phyloP scores from a whole-genome alignment of 2,329 filamentous ascomycete species.

The Clarireedia hainanense region DNA sequence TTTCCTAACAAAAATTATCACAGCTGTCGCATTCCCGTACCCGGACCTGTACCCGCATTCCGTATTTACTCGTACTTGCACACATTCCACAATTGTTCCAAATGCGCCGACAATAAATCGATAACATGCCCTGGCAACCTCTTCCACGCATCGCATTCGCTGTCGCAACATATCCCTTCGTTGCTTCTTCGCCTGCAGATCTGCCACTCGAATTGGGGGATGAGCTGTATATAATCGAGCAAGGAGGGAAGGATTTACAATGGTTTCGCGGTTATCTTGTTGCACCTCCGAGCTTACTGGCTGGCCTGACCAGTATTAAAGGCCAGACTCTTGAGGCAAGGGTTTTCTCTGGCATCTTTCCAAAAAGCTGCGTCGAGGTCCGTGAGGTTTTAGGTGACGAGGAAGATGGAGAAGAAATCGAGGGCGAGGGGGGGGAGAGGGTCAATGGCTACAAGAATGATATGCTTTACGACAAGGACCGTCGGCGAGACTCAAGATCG shows the following conservation, averaged over 20 bases:
- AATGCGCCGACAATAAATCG: slow-evolving; percentile 10
- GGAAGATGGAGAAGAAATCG: slow-evolving; percentile 40
- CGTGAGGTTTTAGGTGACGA: slow-evolving; percentile 80
- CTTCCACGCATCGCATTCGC: slow-evolving; percentile 96
- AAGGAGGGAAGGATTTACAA: slow-evolving; percentile 73
- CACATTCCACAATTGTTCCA: slow-evolving; percentile 2
- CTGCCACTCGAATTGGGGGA: slow-evolving; percentile 95
- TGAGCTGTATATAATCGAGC: slow-evolving; percentile 97
- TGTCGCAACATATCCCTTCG: slow-evolving; percentile 90
- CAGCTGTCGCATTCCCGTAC: neutral
- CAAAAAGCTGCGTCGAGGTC: slow-evolving; percentile 87
- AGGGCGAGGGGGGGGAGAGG: neutral
- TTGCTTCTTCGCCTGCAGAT: slow-evolving; percentile 77
- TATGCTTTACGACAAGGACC: neutral
- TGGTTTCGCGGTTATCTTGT: slow-evolving; percentile 97
- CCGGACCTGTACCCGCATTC: no score
- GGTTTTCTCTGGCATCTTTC: slow-evolving; percentile 98
- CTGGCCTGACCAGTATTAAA: slow-evolving; percentile 82
- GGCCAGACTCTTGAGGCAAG: slow-evolving; percentile 91
- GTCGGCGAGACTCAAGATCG: no score
- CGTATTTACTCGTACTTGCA: neutral
- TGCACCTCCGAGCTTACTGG: slow-evolving; percentile 84
- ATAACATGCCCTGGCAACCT: slow-evolving; percentile 86
- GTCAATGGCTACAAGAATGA: slow-evolving; percentile 14
- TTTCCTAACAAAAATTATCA: neutral